phyloP scores from a whole-genome alignment of 495 filamentous ascomycete species.

The Cairneyella variabilis region DNA sequence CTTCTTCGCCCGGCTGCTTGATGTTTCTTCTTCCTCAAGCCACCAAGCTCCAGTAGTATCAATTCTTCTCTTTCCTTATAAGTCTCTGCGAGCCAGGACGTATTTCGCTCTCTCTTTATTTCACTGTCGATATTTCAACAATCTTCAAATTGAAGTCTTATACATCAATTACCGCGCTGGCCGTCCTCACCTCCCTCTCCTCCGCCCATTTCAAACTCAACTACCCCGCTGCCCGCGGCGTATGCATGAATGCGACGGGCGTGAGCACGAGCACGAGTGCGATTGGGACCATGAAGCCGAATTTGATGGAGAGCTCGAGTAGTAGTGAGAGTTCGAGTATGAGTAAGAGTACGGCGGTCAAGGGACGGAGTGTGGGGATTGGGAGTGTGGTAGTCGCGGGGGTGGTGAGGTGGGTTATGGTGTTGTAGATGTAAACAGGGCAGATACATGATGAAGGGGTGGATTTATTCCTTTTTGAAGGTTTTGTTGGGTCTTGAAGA shows the following conservation, averaged over 20 bases:
- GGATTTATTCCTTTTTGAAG: no score
- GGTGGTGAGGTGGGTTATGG: not conserved
- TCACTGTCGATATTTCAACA: no score
- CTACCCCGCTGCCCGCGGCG: constrained; percentile 40
- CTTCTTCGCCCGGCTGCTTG: no score
- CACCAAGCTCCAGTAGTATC: no score
- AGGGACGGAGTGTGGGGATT: not conserved
- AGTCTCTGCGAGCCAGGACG: no score
- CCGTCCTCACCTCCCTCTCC: constrained; percentile 35
- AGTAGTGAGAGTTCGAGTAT: constrained; percentile 4
- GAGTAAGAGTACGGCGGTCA: not conserved
- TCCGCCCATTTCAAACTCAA: constrained; percentile 59
- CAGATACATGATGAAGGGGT: no score
- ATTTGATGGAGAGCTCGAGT: not conserved
- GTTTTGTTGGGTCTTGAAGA: no score
- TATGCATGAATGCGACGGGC: constrained; percentile 51
- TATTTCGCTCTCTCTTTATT: no score
- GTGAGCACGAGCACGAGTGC: constrained; percentile 32
- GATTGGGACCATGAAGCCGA: constrained; percentile 22
- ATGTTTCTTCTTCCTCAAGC: no score
- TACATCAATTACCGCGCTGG: constrained; percentile 20
- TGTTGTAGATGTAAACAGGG: no score
- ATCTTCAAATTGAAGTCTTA: constrained; percentile 3
- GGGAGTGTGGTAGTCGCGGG: constrained; percentile 9
- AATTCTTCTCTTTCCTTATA: no score